Base-by-base conservation (phyloP, 2,329 filamentous ascomycete species). In the Diaporthe helianthi region DNA sequence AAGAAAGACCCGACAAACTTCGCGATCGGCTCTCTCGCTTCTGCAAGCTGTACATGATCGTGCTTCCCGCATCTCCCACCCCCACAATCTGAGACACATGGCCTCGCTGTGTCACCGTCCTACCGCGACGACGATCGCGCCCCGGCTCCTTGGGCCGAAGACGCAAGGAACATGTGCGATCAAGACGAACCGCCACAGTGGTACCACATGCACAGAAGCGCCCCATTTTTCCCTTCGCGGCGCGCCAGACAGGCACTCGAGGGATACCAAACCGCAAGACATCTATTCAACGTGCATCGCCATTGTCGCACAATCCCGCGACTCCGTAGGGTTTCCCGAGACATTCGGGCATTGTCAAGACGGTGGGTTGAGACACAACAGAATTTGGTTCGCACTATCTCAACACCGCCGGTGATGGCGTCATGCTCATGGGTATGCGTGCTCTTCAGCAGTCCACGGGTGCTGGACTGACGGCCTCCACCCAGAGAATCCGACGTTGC, bases 71-170 rank as follows among this genome's bases (percentile, higher is more conserved):
- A 33, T 36, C 26, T 46, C 26, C 6, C 53, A n/a, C 41, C 58
- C 58, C 58, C 58, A 49, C 58, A 24, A 63, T 63, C 58, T 63
- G 44, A 63, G 58, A 63, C 58, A 63, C n/a, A n/a, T n/a, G n/a
- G 58, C 44, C 58, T 63, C 29, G 29, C 44, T 33, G 58, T 63
- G 58, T 41, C 12, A 61, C 58, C 58, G 58, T 61, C 58, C 26
- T 63, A 63, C 44, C 44, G 58, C 44, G 58, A n/a, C 17, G 58
- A n/a, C 58, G 58, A 63, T 63, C 29, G 58, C 29, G 58, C 58
- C 44, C 58, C 58, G 58, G 29, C 58, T 12, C 58, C 29, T 31
- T 63, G 58, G 58, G 41, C 58, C 58, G 29, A 44, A 44, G 44
- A 61, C 38, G 44, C 58, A 63, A 41, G 55, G 58, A 22, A 12